Evolutionary conservation across 352 stramenopile species (phyloP).

Genomic region (Phytophthora pisi): DNA sequence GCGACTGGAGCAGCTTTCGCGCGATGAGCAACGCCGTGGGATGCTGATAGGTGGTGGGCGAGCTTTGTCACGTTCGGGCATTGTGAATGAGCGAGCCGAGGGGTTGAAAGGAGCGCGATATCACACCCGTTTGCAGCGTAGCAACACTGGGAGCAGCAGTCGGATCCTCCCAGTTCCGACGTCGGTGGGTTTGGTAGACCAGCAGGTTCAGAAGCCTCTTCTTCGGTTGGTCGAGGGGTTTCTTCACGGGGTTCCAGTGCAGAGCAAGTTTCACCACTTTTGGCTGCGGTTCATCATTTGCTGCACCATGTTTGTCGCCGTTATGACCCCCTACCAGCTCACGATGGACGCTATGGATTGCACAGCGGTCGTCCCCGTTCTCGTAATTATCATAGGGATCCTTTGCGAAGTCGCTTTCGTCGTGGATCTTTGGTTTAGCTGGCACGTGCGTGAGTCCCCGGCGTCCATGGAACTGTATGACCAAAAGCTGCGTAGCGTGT

Average conservation of each 20-base stretch:
- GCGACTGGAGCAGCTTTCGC: background rate
- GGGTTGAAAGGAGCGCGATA: background rate
- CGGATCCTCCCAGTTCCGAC: background rate
- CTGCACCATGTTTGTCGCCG: conserved; percentile 40
- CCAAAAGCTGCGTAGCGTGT: conserved; percentile 33
- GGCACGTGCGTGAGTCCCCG: conserved; percentile 30
- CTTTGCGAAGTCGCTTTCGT: conserved; percentile 46
- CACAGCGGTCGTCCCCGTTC: background rate
- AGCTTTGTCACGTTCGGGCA: background rate
- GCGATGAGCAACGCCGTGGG: background rate
- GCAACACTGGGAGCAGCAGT: background rate
- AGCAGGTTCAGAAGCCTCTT: background rate
- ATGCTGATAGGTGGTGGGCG: background rate
- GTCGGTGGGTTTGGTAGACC: background rate
- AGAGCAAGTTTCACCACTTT: conserved; percentile 44
- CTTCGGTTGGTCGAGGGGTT: conserved; percentile 13
- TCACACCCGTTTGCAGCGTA: background rate
- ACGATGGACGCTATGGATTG: conserved; percentile 38
- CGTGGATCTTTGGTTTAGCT: conserved; percentile 52
- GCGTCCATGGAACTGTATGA: conserved; percentile 57
- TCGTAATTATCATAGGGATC: conserved; percentile 25
- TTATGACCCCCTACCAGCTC: conserved; percentile 53
- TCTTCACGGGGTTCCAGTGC: conserved; percentile 31
- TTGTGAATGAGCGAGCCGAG: background rate
- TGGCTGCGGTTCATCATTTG: conserved; percentile 40